Evolutionary conservation across 305 asterid species (phyloP).

Genomic region (Solanum hybrid): DNA sequence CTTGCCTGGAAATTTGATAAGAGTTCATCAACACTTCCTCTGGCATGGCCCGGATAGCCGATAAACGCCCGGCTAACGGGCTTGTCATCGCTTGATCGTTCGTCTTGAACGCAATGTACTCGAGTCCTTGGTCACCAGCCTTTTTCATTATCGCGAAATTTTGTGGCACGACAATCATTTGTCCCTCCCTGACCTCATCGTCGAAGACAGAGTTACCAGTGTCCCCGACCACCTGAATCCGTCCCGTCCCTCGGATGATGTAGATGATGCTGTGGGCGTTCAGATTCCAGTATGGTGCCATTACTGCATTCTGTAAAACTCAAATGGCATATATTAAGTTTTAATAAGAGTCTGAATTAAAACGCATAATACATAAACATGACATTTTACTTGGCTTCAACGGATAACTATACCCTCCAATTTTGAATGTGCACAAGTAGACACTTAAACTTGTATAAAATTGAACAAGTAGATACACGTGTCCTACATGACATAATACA

Average conservation of each 20-base stretch:
- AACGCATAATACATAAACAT: too few relatives aligned
- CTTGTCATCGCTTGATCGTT: constrained; percentile 41
- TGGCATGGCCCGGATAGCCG: constrained; percentile 41
- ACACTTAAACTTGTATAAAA: too few relatives aligned
- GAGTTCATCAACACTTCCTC: constrained; percentile 38
- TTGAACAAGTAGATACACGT: too few relatives aligned
- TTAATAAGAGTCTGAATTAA: background rate
- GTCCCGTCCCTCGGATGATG: constrained; percentile 35
- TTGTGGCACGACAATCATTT: constrained; percentile 49
- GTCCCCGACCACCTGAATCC: constrained; percentile 46
- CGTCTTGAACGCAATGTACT: constrained; percentile 51
- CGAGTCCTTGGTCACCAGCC: constrained; percentile 49
- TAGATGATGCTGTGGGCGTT: constrained; percentile 45
- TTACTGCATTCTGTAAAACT: constrained; percentile 35
- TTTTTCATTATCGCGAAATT: constrained; percentile 38
- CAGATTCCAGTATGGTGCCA: constrained; percentile 46
- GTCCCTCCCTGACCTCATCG: constrained; percentile 31
- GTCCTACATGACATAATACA: too few relatives aligned
- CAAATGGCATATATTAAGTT: background rate
- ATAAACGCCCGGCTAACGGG: constrained; percentile 47
- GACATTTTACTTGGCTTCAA: too few relatives aligned
- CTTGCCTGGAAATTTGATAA: constrained; percentile 32
- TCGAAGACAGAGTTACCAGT: constrained; percentile 34
- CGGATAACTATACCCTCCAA: too few relatives aligned
- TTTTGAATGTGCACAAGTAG: too few relatives aligned